These are phyloP conservation scores for Albophoma yamanashiensis DNA, from an alignment of 2,329 filamentous ascomycete species.

Conservation along the genomic window DNA sequence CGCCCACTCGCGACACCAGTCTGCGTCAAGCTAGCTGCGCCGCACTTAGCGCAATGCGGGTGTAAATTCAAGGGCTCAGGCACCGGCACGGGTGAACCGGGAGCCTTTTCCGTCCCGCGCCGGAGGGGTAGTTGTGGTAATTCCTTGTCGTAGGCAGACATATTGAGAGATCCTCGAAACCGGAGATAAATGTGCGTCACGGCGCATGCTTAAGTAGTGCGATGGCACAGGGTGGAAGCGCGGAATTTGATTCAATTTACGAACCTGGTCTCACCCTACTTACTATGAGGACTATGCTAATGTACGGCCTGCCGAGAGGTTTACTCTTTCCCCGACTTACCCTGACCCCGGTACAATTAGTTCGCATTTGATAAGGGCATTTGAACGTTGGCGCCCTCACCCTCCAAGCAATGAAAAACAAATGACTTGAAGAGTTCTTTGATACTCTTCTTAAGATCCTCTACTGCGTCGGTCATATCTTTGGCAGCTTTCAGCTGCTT, in stretches of 20 bases:
- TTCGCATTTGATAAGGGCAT: neutral
- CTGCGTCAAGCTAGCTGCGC: neutral
- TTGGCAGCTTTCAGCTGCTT: neutral
- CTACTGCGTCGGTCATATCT: neutral
- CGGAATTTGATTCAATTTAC: neutral
- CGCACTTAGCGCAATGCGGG: neutral
- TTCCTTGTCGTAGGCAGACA: neutral
- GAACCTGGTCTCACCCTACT: too few relatives aligned
- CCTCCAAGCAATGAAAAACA: neutral
- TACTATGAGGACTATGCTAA: too few relatives aligned
- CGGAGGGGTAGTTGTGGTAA: neutral
- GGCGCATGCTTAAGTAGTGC: neutral
- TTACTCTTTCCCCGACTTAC: too few relatives aligned
- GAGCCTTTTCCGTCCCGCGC: neutral
- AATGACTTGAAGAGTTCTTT: slow-evolving; percentile 2
- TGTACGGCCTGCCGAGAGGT: too few relatives aligned
- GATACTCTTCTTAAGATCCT: slow-evolving; percentile 1
- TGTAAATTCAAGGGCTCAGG: neutral
- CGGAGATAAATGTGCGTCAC: neutral
- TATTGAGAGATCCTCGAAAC: neutral
- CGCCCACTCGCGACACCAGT: neutral
- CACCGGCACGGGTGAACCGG: neutral
- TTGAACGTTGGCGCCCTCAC: neutral
- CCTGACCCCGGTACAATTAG: neutral
- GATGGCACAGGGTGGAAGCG: too few relatives aligned